Percentiles rank a stretch among this genome's conserved stretches.
Conservation (phyloP, 768 basidiomycete genomes). For the Russula dissimulans region DNA sequence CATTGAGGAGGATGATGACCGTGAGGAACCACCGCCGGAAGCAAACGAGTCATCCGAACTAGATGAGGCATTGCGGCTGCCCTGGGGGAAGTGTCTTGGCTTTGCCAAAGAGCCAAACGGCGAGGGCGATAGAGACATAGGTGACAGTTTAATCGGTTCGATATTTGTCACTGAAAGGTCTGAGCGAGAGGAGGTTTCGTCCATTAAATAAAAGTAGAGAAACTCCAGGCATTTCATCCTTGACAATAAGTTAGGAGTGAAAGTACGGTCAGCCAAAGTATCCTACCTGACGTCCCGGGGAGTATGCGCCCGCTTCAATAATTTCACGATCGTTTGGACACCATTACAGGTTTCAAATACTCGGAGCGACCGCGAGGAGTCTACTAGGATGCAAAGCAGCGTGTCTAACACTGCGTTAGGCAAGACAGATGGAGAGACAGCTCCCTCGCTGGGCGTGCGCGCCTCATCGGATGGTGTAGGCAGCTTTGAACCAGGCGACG, state of each 20-base stretch:
- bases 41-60: slow-evolving; percentile 20
- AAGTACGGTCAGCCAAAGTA: neutral
- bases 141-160: slow-evolving; percentile 32
- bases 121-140: slow-evolving; percentile 27
- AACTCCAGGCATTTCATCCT: slow-evolving; percentile 98
- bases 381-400: slow-evolving; percentile 81
- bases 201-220: slow-evolving; percentile 88
- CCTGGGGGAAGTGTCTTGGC: slow-evolving; percentile 13
- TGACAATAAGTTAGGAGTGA: neutral
- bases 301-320: slow-evolving; percentile 77
- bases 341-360: slow-evolving; percentile 72
- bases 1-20: slow-evolving; percentile 16
- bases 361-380: slow-evolving; percentile 65
- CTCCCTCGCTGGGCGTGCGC: slow-evolving; percentile 8
- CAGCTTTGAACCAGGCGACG: slow-evolving; percentile 14
- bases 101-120: slow-evolving; percentile 21
- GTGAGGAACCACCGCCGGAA: slow-evolving; percentile 9
- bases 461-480: slow-evolving; percentile 25
- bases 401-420: slow-evolving; percentile 69
- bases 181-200: slow-evolving; percentile 45
- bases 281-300: slow-evolving; percentile 80
- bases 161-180: slow-evolving; percentile 14
- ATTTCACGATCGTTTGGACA: slow-evolving; percentile 74
- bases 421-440: slow-evolving; percentile 9
- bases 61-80: slow-evolving; percentile 16